phyloP scores from a whole-genome alignment of 495 filamentous ascomycete genomes.

The Daldinia caldariorum region DNA sequence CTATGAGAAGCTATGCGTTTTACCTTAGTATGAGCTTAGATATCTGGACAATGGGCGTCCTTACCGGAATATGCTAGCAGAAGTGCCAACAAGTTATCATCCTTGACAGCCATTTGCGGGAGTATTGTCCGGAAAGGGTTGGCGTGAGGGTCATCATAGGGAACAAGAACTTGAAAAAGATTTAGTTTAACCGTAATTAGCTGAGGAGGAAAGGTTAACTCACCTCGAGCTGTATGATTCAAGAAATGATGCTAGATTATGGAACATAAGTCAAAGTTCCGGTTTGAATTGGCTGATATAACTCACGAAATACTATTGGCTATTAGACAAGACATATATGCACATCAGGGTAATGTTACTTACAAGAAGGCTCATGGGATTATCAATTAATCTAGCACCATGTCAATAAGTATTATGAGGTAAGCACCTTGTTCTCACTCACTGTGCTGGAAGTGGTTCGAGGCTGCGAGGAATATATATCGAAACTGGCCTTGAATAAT shows the following conservation, averaged over 20 bases:
- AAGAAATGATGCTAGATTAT: constrained; percentile 72
- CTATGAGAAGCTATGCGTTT: constrained; percentile 73
- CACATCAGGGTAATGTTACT: constrained; percentile 56
- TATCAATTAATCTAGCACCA: constrained; percentile 61
- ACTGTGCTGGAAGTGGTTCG: constrained; percentile 58
- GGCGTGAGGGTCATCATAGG: constrained; percentile 73
- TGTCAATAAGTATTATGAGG: constrained; percentile 12
- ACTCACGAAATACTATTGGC: constrained; percentile 54
- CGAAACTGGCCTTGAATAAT: constrained; percentile 74
- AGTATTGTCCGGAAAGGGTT: constrained; percentile 80
- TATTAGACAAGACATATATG: constrained; percentile 26
- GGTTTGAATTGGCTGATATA: constrained; percentile 4
- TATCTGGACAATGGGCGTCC: constrained; percentile 8
- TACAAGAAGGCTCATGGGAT: constrained; percentile 78
- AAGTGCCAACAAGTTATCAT: constrained; percentile 80
- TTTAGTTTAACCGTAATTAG: constrained; percentile 19
- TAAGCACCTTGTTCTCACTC: background rate
- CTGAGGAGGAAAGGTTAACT: background rate
- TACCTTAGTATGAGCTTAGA: constrained; percentile 11
- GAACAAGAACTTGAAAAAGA: constrained; percentile 65
- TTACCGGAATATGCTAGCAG: constrained; percentile 76
- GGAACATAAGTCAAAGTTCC: constrained; percentile 11
- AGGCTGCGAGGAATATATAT: constrained; percentile 49
- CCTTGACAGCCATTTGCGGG: constrained; percentile 71
- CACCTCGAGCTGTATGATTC: constrained; percentile 74